Percentiles rank a stretch among this genome's conserved stretches.
These are phyloP conservation scores for Plasmodium cynomolgi DNA, from an alignment of 169 alveolate genomes.

Conservation along the genomic window DNA sequence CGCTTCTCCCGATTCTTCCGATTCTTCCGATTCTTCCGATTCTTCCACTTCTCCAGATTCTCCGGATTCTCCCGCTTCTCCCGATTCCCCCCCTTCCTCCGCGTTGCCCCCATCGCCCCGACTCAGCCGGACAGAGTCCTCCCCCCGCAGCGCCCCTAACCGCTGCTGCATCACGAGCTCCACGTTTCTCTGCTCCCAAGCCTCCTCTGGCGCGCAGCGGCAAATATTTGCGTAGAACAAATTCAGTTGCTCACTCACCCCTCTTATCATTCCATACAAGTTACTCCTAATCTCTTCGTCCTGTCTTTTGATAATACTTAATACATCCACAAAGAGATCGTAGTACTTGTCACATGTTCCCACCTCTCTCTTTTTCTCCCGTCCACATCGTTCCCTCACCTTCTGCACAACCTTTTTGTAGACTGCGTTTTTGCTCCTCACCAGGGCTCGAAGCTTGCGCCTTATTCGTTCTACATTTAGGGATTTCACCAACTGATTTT, in stretches of 20 bases:
- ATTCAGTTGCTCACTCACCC: constrained; percentile 24
- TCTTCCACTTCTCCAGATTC: too few species aligned
- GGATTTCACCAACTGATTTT: constrained; percentile 19
- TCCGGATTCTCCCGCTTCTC: background rate
- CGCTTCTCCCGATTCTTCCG: background rate
- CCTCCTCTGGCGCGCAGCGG: constrained; percentile 15
- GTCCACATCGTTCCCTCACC: background rate
- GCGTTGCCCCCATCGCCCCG: background rate
- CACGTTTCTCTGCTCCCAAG: constrained; percentile 1
- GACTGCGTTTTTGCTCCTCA: constrained; percentile 18
- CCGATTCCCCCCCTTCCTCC: background rate
- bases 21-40: background rate
- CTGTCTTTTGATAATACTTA: constrained; percentile 14
- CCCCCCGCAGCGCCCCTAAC: constrained; percentile 9
- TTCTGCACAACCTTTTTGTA: constrained; percentile 40
- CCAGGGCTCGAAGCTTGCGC: background rate
- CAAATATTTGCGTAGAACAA: constrained; percentile 39
- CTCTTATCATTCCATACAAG: constrained; percentile 24
- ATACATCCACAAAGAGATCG: constrained; percentile 20
- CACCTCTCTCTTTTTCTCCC: background rate
- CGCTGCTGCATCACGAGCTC: constrained; percentile 19
- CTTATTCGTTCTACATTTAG: constrained; percentile 44
- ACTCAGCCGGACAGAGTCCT: background rate
- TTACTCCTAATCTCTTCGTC: constrained; percentile 36
- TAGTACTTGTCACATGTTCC: constrained; percentile 2